A percentile compares a stretch with the other conserved stretches of the same genome.
phyloP scores from a whole-genome alignment of 257 asterid species.

The Solanum bukasovii region DNA sequence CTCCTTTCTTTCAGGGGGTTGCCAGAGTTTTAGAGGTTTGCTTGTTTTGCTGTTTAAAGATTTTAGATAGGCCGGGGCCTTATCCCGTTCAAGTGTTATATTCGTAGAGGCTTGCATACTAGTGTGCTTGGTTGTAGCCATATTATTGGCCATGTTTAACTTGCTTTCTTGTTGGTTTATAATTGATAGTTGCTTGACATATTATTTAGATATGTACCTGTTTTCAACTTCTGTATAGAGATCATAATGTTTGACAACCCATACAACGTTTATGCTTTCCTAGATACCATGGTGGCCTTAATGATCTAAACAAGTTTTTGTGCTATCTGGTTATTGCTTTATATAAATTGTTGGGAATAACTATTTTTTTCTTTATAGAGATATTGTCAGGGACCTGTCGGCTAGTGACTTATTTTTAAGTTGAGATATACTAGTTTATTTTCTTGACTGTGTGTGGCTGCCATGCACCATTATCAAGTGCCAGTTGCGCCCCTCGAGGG shows the following conservation, averaged over 20 bases:
- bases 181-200: not conserved
- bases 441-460: not conserved
- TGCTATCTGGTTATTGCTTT: not conserved
- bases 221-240: not conserved
- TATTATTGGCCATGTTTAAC: not conserved
- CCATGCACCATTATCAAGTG: not conserved
- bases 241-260: not conserved
- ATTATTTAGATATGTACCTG: not conserved
- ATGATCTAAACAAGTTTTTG: not conserved
- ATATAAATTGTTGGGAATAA: not conserved
- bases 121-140: not conserved
- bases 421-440: not conserved
- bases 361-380: not conserved
- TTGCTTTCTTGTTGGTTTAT: not conserved
- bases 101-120: not conserved
- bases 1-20: not conserved
- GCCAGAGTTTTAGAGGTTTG: not conserved
- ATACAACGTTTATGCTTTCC: not conserved
- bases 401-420: not conserved
- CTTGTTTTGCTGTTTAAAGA: not conserved
- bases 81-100: not conserved
- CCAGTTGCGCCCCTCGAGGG: not conserved
- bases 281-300: not conserved
- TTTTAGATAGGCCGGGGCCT: not conserved
- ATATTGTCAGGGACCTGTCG: not conserved